Base-by-base conservation (phyloP, 2,329 filamentous ascomycete species). In the Penicillium sp. region DNA sequence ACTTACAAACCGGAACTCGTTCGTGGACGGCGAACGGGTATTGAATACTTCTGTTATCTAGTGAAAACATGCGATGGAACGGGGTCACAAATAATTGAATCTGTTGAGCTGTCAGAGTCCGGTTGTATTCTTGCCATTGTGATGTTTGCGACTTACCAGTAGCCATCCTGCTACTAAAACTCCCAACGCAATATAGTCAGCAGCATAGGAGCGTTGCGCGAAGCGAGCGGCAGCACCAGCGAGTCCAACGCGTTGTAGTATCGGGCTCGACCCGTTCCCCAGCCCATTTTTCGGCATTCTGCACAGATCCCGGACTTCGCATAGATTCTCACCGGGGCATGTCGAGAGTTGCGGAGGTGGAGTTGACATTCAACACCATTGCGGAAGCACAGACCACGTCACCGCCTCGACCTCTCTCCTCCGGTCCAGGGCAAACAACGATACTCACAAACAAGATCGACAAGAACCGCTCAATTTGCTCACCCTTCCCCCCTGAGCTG, bases 21-120 rank as follows among this genome's bases (percentile, higher is more conserved):
- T 99, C 92, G 47, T 88, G 75, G 53, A 88, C 80, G 19, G 94
- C 91, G 74, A 96, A 89, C 0, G 94, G 94, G 67, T 88, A 97
- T 60, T 90, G 87, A 56, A 97, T 91, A 46, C 85, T 79, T 23
- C 89, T 81, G 70, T 97, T 91, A 70, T 91, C 89, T 58, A 97
- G 83, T 60, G 85, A 89, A 76, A 99, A 97, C 84, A 97, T 89
- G 75, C 90, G 91, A 72, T 97, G 91, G 71, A 97, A 97, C 0
- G 94, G 94, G 57, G 87, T 86, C 64, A 90, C 81, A 61, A 88
- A 79, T 64, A 89, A 77, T 72, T 85, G 80, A 40, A 90, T 79
- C 82, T 90, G 41, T 7, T 47, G 4, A 14, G 13, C 26, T 6
- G 5, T 53, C 6, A 53, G 11, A 29, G 5, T n/a, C 13, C 11